phyloP scores from a whole-genome alignment of 805 yeast genomes.

The Lipomyces mesembrius region DNA sequence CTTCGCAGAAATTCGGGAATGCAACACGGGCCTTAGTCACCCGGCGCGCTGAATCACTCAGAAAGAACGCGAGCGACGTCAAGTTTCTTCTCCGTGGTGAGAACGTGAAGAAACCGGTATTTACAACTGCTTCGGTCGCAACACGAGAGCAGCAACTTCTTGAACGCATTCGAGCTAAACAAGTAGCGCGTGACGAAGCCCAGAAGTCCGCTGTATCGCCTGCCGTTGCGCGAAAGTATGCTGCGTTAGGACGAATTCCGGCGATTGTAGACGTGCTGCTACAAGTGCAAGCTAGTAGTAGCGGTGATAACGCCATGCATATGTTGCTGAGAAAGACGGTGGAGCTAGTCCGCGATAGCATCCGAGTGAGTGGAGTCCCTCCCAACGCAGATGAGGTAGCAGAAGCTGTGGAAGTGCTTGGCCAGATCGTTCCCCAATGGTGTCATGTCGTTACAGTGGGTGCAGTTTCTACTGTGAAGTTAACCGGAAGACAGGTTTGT shows the following conservation, averaged over 20 bases:
- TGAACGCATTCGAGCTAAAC: constrained; percentile 8
- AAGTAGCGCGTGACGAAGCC: neutral
- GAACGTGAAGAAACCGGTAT: neutral
- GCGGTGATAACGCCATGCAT: neutral
- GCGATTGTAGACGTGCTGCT: constrained; percentile 8
- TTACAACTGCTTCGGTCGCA: neutral
- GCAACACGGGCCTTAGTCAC: neutral
- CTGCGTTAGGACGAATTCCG: constrained; percentile 8
- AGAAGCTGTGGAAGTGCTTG: constrained; percentile 2
- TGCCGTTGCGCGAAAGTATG: neutral
- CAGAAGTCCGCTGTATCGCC: neutral
- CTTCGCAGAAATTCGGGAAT: neutral
- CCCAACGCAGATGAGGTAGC: neutral
- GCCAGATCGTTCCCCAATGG: constrained; percentile 11
- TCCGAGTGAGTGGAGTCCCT: neutral
- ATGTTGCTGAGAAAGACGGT: constrained; percentile 2
- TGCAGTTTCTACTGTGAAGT: neutral
- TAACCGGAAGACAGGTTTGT: neutral
- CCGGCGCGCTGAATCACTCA: neutral
- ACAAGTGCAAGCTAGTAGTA: neutral
- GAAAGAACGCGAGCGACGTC: constrained; percentile 7
- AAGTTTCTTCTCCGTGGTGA: neutral
- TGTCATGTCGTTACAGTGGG: neutral
- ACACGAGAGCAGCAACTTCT: constrained; percentile 4
- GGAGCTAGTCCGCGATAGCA: neutral